These are phyloP conservation scores for Talaromyces albobiverticillius DNA, from an alignment of 2,329 filamentous ascomycete genomes.

Conservation along the genomic window DNA sequence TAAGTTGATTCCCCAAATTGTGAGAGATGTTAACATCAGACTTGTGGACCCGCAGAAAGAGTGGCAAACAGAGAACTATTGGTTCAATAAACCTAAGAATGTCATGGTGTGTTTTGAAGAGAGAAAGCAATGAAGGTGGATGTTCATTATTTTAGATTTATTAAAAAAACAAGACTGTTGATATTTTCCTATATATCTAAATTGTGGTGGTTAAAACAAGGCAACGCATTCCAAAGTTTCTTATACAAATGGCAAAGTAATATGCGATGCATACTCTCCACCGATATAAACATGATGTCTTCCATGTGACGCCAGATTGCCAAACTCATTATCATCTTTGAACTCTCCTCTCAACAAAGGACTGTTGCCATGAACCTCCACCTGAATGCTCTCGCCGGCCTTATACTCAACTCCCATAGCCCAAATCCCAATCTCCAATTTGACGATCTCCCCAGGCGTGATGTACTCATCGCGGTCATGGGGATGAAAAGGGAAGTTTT, in stretches of 20 bases:
- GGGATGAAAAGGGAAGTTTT: slow-evolving; percentile 30
- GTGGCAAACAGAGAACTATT: no score
- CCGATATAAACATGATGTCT: slow-evolving; percentile 3
- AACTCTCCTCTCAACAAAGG: slow-evolving; percentile 4
- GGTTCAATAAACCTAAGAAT: no score
- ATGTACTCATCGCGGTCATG: slow-evolving; percentile 42
- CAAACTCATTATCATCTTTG: slow-evolving; percentile 1
- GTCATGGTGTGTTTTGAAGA: no score
- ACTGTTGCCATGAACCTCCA: slow-evolving; percentile 15
- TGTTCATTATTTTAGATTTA: no score
- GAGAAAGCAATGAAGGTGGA: no score
- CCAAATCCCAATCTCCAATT: slow-evolving; percentile 47
- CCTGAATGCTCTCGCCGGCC: slow-evolving; percentile 30
- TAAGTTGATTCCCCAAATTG: no score
- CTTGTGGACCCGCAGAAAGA: no score
- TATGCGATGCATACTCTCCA: slow-evolving; percentile 1
- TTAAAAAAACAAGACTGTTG: no score
- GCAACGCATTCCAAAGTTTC: no score
- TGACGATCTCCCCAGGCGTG: slow-evolving; percentile 37
- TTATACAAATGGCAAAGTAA: slow-evolving; percentile 6
- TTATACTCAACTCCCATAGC: slow-evolving; percentile 44
- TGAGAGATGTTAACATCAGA: no score
- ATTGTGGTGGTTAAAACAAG: no score
- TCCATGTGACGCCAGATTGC: neutral
- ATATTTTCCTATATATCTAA: no score